These are phyloP conservation scores for Ulota crispa DNA, from an alignment of 225 moss, liverwort and hornwort species.

Conservation along the genomic window DNA sequence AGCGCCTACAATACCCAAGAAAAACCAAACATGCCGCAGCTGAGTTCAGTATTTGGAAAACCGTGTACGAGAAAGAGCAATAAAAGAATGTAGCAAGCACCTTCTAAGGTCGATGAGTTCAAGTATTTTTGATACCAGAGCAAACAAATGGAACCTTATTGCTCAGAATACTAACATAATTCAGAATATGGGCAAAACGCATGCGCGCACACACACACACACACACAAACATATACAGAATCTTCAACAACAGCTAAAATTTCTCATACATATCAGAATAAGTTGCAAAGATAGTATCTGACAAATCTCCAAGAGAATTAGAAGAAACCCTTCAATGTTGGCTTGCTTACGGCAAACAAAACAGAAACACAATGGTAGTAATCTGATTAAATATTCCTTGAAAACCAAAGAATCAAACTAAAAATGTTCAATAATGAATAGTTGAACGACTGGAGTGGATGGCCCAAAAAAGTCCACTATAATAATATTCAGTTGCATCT, in stretches of 20 bases:
- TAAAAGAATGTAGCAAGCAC: not conserved
- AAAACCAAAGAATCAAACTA: not conserved
- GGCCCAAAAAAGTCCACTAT: not conserved
- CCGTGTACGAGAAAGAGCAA: not conserved
- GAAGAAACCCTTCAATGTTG: not conserved
- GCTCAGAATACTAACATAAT: not conserved
- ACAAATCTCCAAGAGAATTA: slow-evolving; percentile 6
- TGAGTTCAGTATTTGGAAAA: slow-evolving; percentile 8
- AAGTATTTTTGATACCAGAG: slow-evolving; percentile 2
- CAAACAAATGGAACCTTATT: not conserved
- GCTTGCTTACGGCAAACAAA: not conserved
- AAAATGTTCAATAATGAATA: slow-evolving; percentile 1
- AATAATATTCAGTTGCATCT: slow-evolving; percentile 4
- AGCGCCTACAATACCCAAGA: slow-evolving; percentile 43
- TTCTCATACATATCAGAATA: slow-evolving; percentile 16
- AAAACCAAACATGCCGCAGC: not conserved
- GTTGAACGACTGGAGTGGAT: not conserved
- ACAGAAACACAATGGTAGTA: not conserved
- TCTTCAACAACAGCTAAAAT: not conserved
- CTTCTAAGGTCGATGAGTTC: not conserved
- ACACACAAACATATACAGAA: not conserved
- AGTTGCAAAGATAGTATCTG: not conserved
- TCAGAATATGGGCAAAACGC: not conserved
- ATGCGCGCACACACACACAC: not conserved
- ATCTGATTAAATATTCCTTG: not conserved